Percentiles rank a stretch among this genome's conserved stretches.
These are phyloP conservation scores for Fusarium siculi DNA, from an alignment of 2,329 filamentous ascomycete species.

Conservation along the genomic window DNA sequence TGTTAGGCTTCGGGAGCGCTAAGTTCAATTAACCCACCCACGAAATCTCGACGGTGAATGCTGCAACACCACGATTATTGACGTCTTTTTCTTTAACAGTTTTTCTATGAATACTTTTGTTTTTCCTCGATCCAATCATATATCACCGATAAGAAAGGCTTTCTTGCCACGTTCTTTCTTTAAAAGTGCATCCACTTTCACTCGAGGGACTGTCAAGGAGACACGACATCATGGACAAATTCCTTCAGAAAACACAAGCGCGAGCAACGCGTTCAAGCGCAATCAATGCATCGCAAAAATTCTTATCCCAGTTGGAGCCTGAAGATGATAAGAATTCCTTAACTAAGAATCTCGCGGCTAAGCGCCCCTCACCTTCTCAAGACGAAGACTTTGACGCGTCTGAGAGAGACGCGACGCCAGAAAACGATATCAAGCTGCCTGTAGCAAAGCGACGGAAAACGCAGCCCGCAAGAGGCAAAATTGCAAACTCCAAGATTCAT, in stretches of 20 bases:
- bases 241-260: constrained; percentile 12
- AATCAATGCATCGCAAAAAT: constrained; percentile 30
- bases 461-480: constrained; percentile 26
- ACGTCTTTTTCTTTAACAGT: background rate
- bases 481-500: constrained; percentile 21
- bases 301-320: constrained; percentile 30
- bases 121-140: background rate
- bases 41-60: background rate
- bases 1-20: background rate
- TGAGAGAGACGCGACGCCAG: constrained; percentile 34
- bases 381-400: constrained; percentile 40
- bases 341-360: constrained; percentile 1
- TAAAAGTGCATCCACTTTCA: background rate
- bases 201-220: background rate
- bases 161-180: background rate
- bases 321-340: constrained; percentile 13
- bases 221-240: constrained; percentile 3
- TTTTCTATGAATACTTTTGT: background rate
- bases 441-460: constrained; percentile 38
- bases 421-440: constrained; percentile 30
- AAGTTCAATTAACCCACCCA: background rate
- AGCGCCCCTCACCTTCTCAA: constrained; percentile 21
- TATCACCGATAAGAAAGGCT: background rate
- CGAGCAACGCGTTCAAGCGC: constrained; percentile 39
- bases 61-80: background rate